phyloP scores from a whole-genome alignment of 2,329 filamentous ascomycete species.

The Sporothrix luriei region DNA sequence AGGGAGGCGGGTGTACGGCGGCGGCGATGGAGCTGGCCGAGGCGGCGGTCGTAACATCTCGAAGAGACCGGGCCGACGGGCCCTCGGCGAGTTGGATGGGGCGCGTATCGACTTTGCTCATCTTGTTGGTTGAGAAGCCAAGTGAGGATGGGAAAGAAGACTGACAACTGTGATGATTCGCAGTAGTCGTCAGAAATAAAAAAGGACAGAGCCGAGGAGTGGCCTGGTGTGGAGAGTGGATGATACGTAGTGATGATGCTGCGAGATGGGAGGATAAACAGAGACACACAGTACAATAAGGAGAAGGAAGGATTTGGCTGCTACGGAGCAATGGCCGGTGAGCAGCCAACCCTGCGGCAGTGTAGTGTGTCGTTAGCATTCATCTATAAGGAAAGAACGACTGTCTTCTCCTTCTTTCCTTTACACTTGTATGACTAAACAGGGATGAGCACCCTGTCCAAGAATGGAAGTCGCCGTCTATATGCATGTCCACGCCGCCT shows the following conservation, averaged over 20 bases:
- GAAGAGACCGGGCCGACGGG: neutral
- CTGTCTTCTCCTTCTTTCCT: neutral
- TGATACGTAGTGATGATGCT: slow-evolving; percentile 5
- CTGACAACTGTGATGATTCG: no score
- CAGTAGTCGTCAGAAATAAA: neutral
- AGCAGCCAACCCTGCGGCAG: neutral
- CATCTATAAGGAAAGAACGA: neutral
- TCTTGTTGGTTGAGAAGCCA: neutral
- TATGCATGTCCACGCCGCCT: neutral
- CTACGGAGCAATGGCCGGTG: neutral
- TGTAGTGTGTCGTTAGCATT: neutral
- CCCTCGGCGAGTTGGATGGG: neutral
- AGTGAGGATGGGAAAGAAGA: neutral
- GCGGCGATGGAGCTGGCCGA: neutral
- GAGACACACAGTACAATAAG: neutral
- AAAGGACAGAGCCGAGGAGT: neutral
- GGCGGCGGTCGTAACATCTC: neutral
- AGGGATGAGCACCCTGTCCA: neutral
- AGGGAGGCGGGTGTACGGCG: no score
- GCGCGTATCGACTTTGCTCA: neutral
- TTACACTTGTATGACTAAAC: neutral
- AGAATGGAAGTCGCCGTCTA: neutral
- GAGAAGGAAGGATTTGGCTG: no score
- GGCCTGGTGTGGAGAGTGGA: neutral
- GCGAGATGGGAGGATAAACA: neutral